Evolutionary conservation across 2,329 filamentous ascomycete genomes (phyloP), one percentile per base, ranked within the genome.

Genomic region (Rhexocercosporidium sp.): DNA sequence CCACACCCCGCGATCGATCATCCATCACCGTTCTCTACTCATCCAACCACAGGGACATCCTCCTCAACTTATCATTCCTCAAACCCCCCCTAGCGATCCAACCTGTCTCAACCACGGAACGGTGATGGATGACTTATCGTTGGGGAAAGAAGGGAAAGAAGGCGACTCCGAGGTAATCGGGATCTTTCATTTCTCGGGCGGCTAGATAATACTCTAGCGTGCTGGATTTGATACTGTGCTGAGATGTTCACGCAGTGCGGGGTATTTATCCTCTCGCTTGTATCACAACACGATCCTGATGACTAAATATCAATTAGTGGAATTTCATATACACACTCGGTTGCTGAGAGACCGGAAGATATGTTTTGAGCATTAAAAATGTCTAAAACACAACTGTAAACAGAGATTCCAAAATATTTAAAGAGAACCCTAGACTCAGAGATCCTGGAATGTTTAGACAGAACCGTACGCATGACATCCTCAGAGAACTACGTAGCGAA

Each of bases 191-290:
- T 51, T 22, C 47, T 27, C 14, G 11, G 9, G 12, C 25, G 47
- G 47, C 25, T 49, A 22, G 22, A 18, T 51, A 16, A 16, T 56
- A 12, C 14, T 12, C n/a, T 56, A 29, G 51, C 56, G 56, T 59
- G 56, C 56, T 59, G 39, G 14, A 7, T 14, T 18, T 25, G 4
- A 31, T 3, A 20, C 25, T 22, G 22, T 59, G 56, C 56, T 59
- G 37, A 59, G 16, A 59, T n/a, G 6, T 59, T 46, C 56, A 46
- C 56, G 16, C 22, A 46, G 56, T n/a, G 56, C 41, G 56, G 56
- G 41, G 37, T 31, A 18, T 3, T 39, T 39, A 46, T 44, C 11
- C n/a, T 39, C 41, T 44, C 41, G 41, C 41, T 44, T n/a, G 16
- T 37, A 11, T 37, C 34, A 6, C 9, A 37, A 37, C 34, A 37